A percentile compares a stretch with the other conserved stretches of the same genome.
Evolutionary conservation across 306 rosid genomes (phyloP).

Genomic region (Vigna unguiculata): DNA sequence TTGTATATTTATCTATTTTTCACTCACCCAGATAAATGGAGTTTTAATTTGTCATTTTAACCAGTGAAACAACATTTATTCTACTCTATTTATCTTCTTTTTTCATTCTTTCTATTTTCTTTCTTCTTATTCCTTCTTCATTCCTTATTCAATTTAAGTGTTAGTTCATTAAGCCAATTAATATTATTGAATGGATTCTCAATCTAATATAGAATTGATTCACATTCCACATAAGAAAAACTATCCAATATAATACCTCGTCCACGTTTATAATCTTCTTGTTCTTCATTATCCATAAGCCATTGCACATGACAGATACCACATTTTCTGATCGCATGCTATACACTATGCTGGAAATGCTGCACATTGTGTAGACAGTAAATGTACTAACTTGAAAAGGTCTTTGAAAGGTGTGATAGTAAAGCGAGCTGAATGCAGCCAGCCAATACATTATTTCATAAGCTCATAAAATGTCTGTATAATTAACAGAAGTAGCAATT

Average conservation of each 20-base stretch:
- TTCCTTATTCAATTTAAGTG: not conserved
- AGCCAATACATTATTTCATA: not conserved
- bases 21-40: not conserved
- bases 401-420: constrained; percentile 14
- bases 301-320: constrained; percentile 84
- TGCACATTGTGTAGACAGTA: constrained; percentile 50
- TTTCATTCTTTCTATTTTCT: not conserved
- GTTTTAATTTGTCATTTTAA: not conserved
- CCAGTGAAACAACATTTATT: not conserved
- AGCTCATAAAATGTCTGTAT: not conserved
- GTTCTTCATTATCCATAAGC: constrained; percentile 86
- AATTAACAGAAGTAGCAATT: constrained; percentile 4
- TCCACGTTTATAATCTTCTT: constrained; percentile 72
- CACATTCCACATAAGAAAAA: constrained; percentile 17
- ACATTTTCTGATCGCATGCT: constrained; percentile 85
- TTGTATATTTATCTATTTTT: not conserved
- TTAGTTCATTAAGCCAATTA: not conserved
- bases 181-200: not conserved
- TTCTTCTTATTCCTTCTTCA: not conserved
- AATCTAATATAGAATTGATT: not conserved
- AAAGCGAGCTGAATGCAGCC: constrained; percentile 20
- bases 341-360: constrained; percentile 84
- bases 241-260: constrained; percentile 61
- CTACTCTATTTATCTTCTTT: not conserved
- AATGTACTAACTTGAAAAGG: constrained; percentile 36